Conservation (phyloP, 225 moss, liverwort and hornwort species). For the Physcomitrium patens region DNA sequence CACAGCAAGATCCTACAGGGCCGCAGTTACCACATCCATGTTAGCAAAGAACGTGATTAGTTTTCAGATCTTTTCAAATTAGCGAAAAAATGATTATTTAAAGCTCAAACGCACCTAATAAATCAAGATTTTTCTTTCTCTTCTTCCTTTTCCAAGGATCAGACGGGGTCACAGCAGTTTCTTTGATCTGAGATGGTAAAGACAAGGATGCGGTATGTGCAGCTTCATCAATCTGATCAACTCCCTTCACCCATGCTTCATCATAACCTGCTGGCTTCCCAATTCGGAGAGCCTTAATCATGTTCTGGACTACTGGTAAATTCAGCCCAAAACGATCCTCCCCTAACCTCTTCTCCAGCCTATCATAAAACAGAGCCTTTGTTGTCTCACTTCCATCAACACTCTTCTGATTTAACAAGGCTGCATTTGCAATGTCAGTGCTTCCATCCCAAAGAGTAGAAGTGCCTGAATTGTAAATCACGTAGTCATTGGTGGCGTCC, state of each 20-base stretch:
- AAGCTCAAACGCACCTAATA: conserved; percentile 42
- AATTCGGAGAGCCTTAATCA: conserved; percentile 60
- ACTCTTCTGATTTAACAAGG: conserved; percentile 43
- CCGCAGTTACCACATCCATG: conserved; percentile 6
- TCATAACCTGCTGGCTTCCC: conserved; percentile 33
- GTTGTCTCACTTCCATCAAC: conserved; percentile 46
- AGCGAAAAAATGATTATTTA: conserved; percentile 3
- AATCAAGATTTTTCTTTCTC: conserved; percentile 52
- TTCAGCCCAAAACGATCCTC: conserved; percentile 84
- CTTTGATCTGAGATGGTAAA: conserved; percentile 27
- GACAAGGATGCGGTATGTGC: conserved; percentile 37
- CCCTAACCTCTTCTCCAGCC: conserved; percentile 63
- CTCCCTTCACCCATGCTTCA: conserved; percentile 45
- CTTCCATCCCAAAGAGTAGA: conserved; percentile 32
- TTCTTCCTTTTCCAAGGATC: conserved; percentile 51
- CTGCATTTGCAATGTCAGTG: conserved; percentile 26
- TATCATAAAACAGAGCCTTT: conserved; percentile 39
- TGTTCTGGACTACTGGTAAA: conserved; percentile 59
- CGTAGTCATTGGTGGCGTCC: conserved; percentile 54
- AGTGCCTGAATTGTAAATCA: conserved; percentile 38
- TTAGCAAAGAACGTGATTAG: conserved; percentile 6
- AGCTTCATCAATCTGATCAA: conserved; percentile 48
- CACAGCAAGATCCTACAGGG: conserved; percentile 1
- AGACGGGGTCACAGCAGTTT: conserved; percentile 31
- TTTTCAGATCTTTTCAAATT: conserved; percentile 23